Evolutionary conservation across 306 rosid genomes (phyloP).

Genomic region (Leucaena leucocephala): DNA sequence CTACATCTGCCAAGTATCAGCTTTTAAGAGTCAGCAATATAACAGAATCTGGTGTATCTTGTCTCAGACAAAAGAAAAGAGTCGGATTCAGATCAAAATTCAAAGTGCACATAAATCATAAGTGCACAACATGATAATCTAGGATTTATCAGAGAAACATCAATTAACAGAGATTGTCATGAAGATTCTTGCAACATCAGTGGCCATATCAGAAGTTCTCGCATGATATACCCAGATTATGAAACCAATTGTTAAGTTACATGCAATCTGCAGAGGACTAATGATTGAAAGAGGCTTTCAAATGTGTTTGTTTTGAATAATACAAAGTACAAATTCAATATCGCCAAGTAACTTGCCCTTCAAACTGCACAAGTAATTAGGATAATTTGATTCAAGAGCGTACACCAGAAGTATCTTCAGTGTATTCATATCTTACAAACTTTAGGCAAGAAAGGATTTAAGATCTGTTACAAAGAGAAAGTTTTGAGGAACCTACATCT

Average conservation of each 20-base stretch:
- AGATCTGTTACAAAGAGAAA: neutral
- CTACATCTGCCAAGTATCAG: conserved; percentile 58
- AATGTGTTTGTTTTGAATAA: neutral
- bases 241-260: neutral
- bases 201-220: neutral
- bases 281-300: neutral
- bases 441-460: neutral
- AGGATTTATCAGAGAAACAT: neutral
- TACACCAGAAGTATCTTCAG: neutral
- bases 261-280: neutral
- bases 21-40: conserved; percentile 11
- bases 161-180: neutral
- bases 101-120: conserved; percentile 9
- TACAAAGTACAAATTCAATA: neutral
- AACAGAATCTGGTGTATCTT: neutral
- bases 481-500: conserved; percentile 49
- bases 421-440: neutral
- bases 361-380: neutral
- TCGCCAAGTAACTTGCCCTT: neutral
- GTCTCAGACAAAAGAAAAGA: conserved; percentile 1
- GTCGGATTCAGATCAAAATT: neutral
- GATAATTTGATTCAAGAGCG: neutral
- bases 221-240: neutral
- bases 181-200: neutral
- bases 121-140: conserved; percentile 10